Evolutionary conservation across 2,329 filamentous ascomycete species (phyloP).

Genomic region (Exophiala bonariae): DNA sequence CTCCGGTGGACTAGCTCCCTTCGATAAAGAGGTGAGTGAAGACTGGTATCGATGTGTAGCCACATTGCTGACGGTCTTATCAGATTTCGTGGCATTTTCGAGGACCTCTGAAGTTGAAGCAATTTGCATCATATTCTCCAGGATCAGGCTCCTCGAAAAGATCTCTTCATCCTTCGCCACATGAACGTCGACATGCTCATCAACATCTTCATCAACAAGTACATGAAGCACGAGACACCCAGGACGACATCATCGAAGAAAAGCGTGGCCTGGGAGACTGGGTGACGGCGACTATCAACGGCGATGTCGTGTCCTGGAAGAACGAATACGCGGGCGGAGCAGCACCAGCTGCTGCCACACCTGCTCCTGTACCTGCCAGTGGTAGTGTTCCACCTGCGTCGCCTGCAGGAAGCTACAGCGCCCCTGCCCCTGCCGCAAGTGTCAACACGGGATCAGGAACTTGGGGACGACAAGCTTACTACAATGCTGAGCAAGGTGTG

Average conservation of each 20-base stretch:
- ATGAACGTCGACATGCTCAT: conserved; percentile 44
- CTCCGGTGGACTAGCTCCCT: conserved; percentile 62
- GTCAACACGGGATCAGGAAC: conserved; percentile 23
- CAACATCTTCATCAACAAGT: conserved; percentile 52
- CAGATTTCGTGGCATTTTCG: conserved; percentile 73
- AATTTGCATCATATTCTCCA: conserved; percentile 69
- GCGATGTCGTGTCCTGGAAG: conserved; percentile 57
- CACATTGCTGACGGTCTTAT: not conserved
- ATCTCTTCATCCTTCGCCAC: conserved; percentile 34
- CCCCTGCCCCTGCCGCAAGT: conserved; percentile 8
- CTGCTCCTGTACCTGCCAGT: conserved; percentile 1
- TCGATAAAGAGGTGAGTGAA: conserved; percentile 68
- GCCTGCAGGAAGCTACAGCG: conserved; percentile 1
- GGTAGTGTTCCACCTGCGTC: conserved; percentile 1
- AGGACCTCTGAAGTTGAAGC: conserved; percentile 66
- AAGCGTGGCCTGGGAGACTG: conserved; percentile 52
- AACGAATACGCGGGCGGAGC: conserved; percentile 50
- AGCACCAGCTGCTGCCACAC: conserved; percentile 7
- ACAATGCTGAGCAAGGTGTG: conserved; percentile 42
- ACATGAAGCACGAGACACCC: conserved; percentile 32
- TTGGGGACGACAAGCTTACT: conserved; percentile 51
- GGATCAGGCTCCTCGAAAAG: conserved; percentile 39
- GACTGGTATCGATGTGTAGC: no score
- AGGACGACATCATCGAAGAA: conserved; percentile 7
- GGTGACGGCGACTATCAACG: conserved; percentile 61